Conservation (phyloP, 805 yeast genomes). For the Yamadazyma takamatsuzukensis region DNA sequence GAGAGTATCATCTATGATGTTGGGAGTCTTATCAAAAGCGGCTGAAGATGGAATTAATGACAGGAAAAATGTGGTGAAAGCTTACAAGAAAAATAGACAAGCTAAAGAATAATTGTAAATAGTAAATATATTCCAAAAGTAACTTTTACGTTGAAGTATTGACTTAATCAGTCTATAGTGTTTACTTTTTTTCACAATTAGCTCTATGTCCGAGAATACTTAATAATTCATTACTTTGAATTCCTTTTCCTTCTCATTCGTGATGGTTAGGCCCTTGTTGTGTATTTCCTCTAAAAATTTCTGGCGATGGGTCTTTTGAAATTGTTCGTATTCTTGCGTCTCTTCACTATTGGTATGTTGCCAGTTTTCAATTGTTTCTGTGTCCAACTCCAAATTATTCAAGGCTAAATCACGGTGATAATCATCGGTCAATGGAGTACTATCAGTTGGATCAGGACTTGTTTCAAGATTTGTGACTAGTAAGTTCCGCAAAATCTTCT, state of each 20-base stretch:
- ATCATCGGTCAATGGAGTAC: conserved; percentile 3
- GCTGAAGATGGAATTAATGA: conserved; percentile 72
- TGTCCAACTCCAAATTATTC: conserved; percentile 16
- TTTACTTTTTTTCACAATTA: too few relatives aligned
- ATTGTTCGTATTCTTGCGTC: conserved; percentile 12
- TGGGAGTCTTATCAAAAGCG: conserved; percentile 81
- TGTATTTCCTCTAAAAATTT: conserved; percentile 23
- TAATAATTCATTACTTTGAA: too few relatives aligned
- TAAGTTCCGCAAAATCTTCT: conserved; percentile 1
- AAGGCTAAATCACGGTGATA: conserved; percentile 7
- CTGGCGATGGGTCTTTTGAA: conserved; percentile 17
- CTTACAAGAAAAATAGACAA: background rate
- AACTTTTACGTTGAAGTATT: too few relatives aligned
- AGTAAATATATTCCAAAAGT: too few relatives aligned
- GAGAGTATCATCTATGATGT: conserved; percentile 73
- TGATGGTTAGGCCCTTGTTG: conserved; percentile 17
- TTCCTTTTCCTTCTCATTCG: too few relatives aligned
- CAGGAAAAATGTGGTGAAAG: conserved; percentile 38
- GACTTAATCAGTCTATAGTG: too few relatives aligned
- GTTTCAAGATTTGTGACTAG: too few relatives aligned
- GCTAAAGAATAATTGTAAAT: background rate
- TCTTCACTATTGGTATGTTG: conserved; percentile 10
- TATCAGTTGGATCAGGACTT: too few relatives aligned
- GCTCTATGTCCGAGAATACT: too few relatives aligned
- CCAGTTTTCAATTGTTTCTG: conserved; percentile 15